Percentiles rank a stretch among this genome's conserved stretches.
These are phyloP conservation scores for Pichia gijzeniarum DNA, from an alignment of 805 yeast genomes.

Conservation along the genomic window DNA sequence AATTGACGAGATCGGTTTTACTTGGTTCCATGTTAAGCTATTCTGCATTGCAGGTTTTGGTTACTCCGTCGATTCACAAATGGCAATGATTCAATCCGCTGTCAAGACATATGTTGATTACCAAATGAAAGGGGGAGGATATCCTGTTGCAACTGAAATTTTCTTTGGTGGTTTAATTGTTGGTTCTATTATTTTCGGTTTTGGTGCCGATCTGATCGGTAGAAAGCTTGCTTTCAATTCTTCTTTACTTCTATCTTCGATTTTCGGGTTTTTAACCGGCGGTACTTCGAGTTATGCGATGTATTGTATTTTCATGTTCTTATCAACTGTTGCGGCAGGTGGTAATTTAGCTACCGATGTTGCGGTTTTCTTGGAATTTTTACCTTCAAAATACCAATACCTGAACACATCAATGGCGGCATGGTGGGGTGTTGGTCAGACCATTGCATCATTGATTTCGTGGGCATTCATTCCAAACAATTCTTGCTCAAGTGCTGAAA, in stretches of 20 bases:
- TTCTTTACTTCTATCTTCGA: slow-evolving; percentile 40
- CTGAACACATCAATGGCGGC: slow-evolving; percentile 46
- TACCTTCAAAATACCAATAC: slow-evolving; percentile 47
- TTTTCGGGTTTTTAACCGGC: slow-evolving; percentile 46
- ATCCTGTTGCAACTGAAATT: slow-evolving; percentile 39
- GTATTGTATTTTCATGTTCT: slow-evolving; percentile 42
- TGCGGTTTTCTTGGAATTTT: slow-evolving; percentile 44
- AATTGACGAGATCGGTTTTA: slow-evolving; percentile 55
- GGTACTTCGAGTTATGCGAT: slow-evolving; percentile 44
- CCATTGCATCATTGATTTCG: slow-evolving; percentile 43
- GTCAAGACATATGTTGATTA: slow-evolving; percentile 40
- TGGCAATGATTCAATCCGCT: slow-evolving; percentile 40
- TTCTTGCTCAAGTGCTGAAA: slow-evolving; percentile 37
- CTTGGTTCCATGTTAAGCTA: slow-evolving; percentile 45
- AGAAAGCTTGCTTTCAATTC: slow-evolving; percentile 45
- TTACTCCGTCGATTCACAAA: slow-evolving; percentile 48
- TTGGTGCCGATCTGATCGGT: slow-evolving; percentile 49
- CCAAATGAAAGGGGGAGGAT: slow-evolving; percentile 39
- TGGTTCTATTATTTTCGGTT: slow-evolving; percentile 54
- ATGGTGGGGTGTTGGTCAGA: slow-evolving; percentile 62
- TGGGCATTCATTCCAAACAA: slow-evolving; percentile 50
- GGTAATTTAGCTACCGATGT: slow-evolving; percentile 54
- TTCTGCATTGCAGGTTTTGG: slow-evolving; percentile 52
- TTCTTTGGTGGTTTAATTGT: slow-evolving; percentile 44
- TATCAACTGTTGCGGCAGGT: slow-evolving; percentile 43